Conservation (phyloP, 2,329 filamentous ascomycete genomes). For the Akanthomyces muscarius region DNA sequence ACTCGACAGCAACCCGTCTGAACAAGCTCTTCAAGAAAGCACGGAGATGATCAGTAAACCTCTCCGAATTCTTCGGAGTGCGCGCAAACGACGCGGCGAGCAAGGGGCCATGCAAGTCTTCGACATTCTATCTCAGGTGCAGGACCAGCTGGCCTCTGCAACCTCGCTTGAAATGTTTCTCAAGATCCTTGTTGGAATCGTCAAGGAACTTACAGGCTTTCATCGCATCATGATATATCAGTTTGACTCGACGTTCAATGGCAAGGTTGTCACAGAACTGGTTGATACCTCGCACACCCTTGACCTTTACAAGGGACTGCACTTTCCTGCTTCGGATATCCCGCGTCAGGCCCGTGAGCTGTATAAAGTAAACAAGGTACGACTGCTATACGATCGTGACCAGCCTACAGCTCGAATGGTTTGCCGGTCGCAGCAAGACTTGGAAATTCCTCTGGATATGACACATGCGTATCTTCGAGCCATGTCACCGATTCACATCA, state of each 20-base stretch:
- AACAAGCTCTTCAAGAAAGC: slow-evolving; percentile 70
- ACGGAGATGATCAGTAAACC: slow-evolving; percentile 73
- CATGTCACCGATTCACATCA: slow-evolving; percentile 86
- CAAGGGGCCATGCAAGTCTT: slow-evolving; percentile 86
- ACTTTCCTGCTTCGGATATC: slow-evolving; percentile 86
- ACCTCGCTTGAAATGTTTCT: slow-evolving; percentile 67
- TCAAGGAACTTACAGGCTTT: slow-evolving; percentile 87
- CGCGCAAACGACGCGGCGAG: slow-evolving; percentile 70
- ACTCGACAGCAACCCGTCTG: slow-evolving; percentile 65
- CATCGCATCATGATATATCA: slow-evolving; percentile 93
- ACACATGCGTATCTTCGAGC: slow-evolving; percentile 81
- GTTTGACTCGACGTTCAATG: slow-evolving; percentile 79
- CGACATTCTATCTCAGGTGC: slow-evolving; percentile 87
- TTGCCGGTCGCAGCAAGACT: slow-evolving; percentile 69
- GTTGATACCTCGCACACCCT: slow-evolving; percentile 75
- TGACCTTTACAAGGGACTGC: slow-evolving; percentile 80
- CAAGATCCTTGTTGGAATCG: slow-evolving; percentile 76
- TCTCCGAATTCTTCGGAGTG: slow-evolving; percentile 70
- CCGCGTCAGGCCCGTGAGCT: slow-evolving; percentile 82
- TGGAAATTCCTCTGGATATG: slow-evolving; percentile 73
- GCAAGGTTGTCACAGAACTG: slow-evolving; percentile 80
- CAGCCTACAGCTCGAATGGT: slow-evolving; percentile 76
- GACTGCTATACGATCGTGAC: slow-evolving; percentile 81
- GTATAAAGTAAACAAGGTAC: slow-evolving; percentile 86
- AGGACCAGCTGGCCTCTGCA: slow-evolving; percentile 76